Evolutionary conservation across 2,329 filamentous ascomycete species (phyloP).

Genomic region (Cyclaneusma minus): DNA sequence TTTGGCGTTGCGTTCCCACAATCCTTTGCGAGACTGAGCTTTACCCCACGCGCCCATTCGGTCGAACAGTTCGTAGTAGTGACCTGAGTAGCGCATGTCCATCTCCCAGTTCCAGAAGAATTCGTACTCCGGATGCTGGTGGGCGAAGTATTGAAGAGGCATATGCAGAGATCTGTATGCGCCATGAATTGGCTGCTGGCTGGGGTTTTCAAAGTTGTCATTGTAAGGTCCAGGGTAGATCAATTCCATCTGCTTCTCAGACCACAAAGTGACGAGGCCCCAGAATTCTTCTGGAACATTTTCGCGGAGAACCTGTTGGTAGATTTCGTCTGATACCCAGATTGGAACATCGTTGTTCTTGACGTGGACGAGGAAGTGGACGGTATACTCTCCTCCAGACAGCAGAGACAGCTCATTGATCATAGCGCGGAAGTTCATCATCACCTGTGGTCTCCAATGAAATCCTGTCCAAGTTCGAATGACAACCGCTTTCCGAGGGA

Average conservation of each 20-base stretch:
- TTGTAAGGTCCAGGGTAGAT: slow-evolving; percentile 62
- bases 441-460: slow-evolving; percentile 59
- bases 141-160: slow-evolving; percentile 47
- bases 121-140: slow-evolving; percentile 46
- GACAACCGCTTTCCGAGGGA: slow-evolving; percentile 46
- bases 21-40: slow-evolving; percentile 50
- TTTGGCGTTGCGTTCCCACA: slow-evolving; percentile 64
- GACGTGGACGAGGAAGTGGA: slow-evolving; percentile 77
- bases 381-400: slow-evolving; percentile 66
- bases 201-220: slow-evolving; percentile 44
- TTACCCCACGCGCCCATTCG: slow-evolving; percentile 50
- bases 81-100: slow-evolving; percentile 49
- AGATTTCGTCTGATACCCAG: slow-evolving; percentile 63
- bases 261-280: slow-evolving; percentile 70
- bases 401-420: slow-evolving; percentile 63
- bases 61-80: slow-evolving; percentile 59
- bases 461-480: slow-evolving; percentile 71
- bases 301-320: slow-evolving; percentile 52
- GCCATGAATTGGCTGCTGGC: slow-evolving; percentile 44
- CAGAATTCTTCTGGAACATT: slow-evolving; percentile 61
- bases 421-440: slow-evolving; percentile 69
- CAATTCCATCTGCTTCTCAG: slow-evolving; percentile 67
- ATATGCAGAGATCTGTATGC: slow-evolving; percentile 52
- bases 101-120: slow-evolving; percentile 60
- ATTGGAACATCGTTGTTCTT: slow-evolving; percentile 66